phyloP scores from a whole-genome alignment of 768 basidiomycete species.

The Rhodotorula diobovata region DNA sequence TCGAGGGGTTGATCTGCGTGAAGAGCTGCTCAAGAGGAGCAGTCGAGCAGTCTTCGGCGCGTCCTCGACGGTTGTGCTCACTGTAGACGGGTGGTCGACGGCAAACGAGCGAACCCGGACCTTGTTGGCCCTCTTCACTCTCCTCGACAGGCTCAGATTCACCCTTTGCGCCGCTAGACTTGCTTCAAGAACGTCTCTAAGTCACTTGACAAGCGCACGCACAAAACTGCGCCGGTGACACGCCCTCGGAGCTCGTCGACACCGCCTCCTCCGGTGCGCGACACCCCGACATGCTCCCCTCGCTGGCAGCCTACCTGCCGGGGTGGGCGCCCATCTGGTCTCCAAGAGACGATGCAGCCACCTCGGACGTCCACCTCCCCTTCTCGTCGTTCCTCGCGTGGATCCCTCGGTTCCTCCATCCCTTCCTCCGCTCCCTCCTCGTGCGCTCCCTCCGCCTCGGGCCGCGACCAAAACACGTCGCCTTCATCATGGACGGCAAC shows the following conservation, averaged over 20 bases:
- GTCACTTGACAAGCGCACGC: neutral
- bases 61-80: no score
- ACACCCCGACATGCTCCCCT: neutral
- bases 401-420: conserved; percentile 35
- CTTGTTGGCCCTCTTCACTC: no score
- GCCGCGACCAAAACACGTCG: conserved; percentile 82
- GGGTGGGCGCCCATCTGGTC: neutral
- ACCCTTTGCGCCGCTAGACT: no score
- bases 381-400: conserved; percentile 27
- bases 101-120: no score
- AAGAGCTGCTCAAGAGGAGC: no score
- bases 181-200: no score
- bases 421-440: conserved; percentile 50
- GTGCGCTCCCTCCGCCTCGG: conserved; percentile 69
- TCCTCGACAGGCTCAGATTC: no score
- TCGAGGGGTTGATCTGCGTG: no score
- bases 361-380: conserved; percentile 23
- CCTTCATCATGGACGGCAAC: conserved; percentile 97
- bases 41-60: no score
- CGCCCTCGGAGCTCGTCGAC: no score
- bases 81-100: no score
- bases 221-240: no score
- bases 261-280: neutral
- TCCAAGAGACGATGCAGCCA: neutral
- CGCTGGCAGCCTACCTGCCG: neutral